phyloP scores from a whole-genome alignment of 1,284 basidiomycete genomes.

The Cerrena zonata region DNA sequence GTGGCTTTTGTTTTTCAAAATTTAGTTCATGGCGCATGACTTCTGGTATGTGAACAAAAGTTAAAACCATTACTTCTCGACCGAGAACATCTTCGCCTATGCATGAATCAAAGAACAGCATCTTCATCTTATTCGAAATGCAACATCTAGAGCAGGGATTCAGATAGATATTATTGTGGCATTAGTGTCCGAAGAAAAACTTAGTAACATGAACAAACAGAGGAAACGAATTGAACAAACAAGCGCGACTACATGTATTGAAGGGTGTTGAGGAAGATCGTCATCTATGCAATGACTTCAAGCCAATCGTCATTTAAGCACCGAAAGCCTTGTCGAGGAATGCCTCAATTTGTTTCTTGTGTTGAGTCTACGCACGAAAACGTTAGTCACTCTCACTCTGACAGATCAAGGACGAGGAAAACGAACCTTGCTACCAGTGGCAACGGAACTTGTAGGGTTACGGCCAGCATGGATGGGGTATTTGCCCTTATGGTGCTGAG shows the following conservation, averaged over 20 bases:
- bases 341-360: conserved; percentile 80
- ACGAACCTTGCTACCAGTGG: conserved; percentile 80
- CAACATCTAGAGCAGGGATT: too few relatives aligned
- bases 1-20: too few relatives aligned
- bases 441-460: conserved; percentile 82
- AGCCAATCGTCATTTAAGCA: conserved; percentile 8
- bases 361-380: conserved; percentile 45
- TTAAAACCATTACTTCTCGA: too few relatives aligned
- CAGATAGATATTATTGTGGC: background rate
- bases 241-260: background rate
- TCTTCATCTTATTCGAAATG: too few relatives aligned
- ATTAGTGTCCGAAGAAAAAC: background rate
- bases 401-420: conserved; percentile 1
- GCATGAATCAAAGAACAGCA: too few relatives aligned
- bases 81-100: too few relatives aligned
- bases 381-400: conserved; percentile 11
- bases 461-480: conserved; percentile 83
- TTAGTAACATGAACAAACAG: background rate
- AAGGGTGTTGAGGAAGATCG: too few relatives aligned
- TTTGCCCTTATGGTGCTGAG: conserved; percentile 86
- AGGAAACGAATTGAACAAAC: background rate
- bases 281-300: too few relatives aligned
- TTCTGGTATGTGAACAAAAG: too few relatives aligned
- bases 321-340: conserved; percentile 60
- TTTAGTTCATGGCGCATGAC: too few relatives aligned